A percentile compares a stretch with the other conserved stretches of the same genome.
These are phyloP conservation scores for Parafenestella ontariensis DNA, from an alignment of 2,329 filamentous ascomycete species.

Conservation along the genomic window DNA sequence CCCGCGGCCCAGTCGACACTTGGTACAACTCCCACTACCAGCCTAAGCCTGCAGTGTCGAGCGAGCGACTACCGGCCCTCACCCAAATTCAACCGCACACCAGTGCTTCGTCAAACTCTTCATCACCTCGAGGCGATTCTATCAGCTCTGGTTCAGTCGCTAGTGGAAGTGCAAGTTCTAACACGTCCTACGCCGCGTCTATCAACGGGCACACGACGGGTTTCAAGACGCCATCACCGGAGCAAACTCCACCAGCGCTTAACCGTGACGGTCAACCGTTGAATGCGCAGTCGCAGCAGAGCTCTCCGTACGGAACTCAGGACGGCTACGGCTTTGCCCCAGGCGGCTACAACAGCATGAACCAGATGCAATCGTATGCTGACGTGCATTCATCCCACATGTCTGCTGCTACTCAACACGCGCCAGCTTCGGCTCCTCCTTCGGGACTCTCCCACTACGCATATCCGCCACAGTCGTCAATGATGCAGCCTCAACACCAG, in stretches of 20 bases:
- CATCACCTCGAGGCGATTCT: constrained; percentile 78
- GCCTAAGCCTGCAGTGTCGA: constrained; percentile 71
- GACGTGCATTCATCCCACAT: constrained; percentile 82
- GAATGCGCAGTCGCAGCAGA: constrained; percentile 49
- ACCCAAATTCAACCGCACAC: constrained; percentile 70
- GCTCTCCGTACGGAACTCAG: constrained; percentile 50
- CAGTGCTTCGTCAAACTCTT: constrained; percentile 72
- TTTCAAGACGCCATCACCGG: constrained; percentile 80
- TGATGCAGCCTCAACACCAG: constrained; percentile 72
- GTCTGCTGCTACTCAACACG: constrained; percentile 76
- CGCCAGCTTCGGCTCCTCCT: constrained; percentile 79
- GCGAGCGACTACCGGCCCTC: constrained; percentile 75
- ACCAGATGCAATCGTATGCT: constrained; percentile 81
- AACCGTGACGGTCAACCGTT: constrained; percentile 45
- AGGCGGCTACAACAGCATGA: constrained; percentile 69
- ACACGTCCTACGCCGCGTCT: constrained; percentile 64
- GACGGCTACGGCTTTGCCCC: constrained; percentile 47
- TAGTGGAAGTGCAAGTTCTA: constrained; percentile 60
- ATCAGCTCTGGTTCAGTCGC: constrained; percentile 66
- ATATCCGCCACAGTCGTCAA: constrained; percentile 71
- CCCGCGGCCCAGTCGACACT: constrained; percentile 76
- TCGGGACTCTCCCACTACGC: constrained; percentile 76
- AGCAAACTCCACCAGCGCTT: constrained; percentile 60
- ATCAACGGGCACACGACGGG: constrained; percentile 61
- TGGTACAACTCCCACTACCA: constrained; percentile 73